Base-by-base conservation (phyloP, 352 stramenopile species). In the Phytophthora podocarpi region DNA sequence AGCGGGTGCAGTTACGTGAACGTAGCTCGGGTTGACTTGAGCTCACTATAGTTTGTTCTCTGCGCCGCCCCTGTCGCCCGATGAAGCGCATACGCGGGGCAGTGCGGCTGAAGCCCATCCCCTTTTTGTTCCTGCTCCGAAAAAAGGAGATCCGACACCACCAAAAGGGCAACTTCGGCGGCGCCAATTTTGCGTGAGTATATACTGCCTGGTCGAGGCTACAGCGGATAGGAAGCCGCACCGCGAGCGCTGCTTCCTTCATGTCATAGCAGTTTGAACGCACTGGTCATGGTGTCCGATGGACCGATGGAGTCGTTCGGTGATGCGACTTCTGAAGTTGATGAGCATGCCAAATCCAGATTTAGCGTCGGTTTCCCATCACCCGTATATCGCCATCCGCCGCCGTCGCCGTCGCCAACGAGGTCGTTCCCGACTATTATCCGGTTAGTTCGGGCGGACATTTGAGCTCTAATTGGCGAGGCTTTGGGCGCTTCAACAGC, bases 51-150 rank as follows among this genome's bases (percentile, higher is more conserved):
- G 16, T 43, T 27, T 30, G 16, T 16, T 36, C 23, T 58, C 47
- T n/a, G n/a, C n/a, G n/a, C n/a, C 46, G 50, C 35, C 57, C 63
- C 49, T 68, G 52, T 66, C 59, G 65, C 53, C 40, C 65, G 15
- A 20, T 8, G 18, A 12, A 41, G 23, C n/a, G 36, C 40, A 50
- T 41, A 43, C 23, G 23, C n/a, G 37, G 41, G 42, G 39, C 32
- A 48, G 26, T 30, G 31, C 45, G 43, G 58, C 49, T 53, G 18
- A 24, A 13, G 45, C 64, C 23, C 64, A 74, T 74, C 60, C 46
- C 30, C 49, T 28, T 67, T 73, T 70, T 67, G 53, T 70, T 67
- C 48, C 60, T 61, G 41, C 31, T 46, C 16, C n/a, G n/a, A n/a
- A n/a, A n/a, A 50, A 50, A 63, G 51, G 35, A 21, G 23, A 28